Evolutionary conservation across 371 early-diverging fungal species (phyloP).

Genomic region (Mucor irregularis): DNA sequence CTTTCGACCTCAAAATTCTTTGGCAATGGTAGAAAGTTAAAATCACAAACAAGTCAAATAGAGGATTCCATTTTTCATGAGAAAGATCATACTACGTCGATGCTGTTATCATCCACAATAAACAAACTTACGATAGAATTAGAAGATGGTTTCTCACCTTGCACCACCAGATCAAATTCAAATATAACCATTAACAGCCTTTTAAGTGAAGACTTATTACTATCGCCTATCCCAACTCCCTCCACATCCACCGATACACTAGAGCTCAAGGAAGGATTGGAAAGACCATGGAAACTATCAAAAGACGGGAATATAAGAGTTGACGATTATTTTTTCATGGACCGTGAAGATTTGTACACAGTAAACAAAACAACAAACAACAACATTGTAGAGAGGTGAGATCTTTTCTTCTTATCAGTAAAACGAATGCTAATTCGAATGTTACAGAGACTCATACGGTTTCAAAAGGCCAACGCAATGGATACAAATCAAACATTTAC

Average conservation of each 20-base stretch:
- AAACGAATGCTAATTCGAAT: no score
- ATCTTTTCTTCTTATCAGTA: not conserved
- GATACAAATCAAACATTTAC: conserved; percentile 45
- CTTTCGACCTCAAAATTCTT: not conserved
- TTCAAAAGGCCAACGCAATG: conserved; percentile 62
- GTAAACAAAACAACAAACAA: not conserved
- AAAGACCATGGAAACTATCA: conserved; percentile 11
- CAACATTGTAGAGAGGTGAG: conserved; percentile 8
- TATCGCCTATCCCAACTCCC: not conserved
- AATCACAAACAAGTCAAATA: not conserved
- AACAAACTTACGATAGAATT: no score
- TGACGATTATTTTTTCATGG: conserved; percentile 13
- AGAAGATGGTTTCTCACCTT: not conserved
- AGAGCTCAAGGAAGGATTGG: no score
- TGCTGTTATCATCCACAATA: no score
- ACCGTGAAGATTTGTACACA: conserved; percentile 3
- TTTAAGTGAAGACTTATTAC: no score
- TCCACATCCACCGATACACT: not conserved
- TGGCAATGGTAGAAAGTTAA: not conserved
- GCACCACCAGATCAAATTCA: conserved; percentile 3
- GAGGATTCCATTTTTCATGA: not conserved
- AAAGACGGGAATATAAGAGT: not conserved
- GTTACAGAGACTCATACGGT: conserved; percentile 60
- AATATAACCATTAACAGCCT: conserved; percentile 4
- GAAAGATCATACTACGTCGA: no score